Percentiles rank a stretch among this genome's conserved stretches.
Conservation (phyloP, 352 stramenopile species). For the Halophytophthora batemanensis region DNA sequence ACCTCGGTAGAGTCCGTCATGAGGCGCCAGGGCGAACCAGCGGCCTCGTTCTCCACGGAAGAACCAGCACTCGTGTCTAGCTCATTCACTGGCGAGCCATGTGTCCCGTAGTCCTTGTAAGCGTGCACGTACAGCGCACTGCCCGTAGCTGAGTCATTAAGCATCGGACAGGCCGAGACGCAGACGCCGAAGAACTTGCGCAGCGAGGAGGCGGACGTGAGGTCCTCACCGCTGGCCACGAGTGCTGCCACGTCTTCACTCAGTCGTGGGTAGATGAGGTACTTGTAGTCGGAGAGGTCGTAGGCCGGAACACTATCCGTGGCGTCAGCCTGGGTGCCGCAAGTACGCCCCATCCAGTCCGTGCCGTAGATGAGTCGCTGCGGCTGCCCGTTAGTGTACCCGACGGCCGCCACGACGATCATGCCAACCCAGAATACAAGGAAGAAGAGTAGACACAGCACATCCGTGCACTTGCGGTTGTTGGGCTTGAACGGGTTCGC, state of each 20-base stretch:
- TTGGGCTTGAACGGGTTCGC: constrained; percentile 63
- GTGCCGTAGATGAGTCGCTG: constrained; percentile 75
- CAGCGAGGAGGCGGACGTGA: constrained; percentile 26
- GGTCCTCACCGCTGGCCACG: constrained; percentile 8
- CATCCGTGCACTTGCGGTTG: constrained; percentile 76
- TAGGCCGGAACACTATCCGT: constrained; percentile 49
- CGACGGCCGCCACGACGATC: constrained; percentile 63
- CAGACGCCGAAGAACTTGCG: constrained; percentile 54
- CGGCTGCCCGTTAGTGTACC: constrained; percentile 62
- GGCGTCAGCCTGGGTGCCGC: constrained; percentile 44
- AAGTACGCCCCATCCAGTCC: constrained; percentile 70
- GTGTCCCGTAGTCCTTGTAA: constrained; percentile 46
- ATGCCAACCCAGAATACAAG: constrained; percentile 55
- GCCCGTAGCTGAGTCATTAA: constrained; percentile 25
- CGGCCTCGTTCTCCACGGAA: constrained; percentile 44
- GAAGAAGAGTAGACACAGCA: constrained; percentile 66
- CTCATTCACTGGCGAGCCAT: constrained; percentile 37
- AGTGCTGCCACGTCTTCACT: constrained; percentile 51
- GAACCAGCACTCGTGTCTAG: constrained; percentile 16
- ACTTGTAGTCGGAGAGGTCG: constrained; percentile 63
- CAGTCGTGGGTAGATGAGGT: constrained; percentile 69
- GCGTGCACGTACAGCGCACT: constrained; percentile 53
- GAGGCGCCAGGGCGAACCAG: constrained; percentile 60
- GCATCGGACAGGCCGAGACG: constrained; percentile 43
- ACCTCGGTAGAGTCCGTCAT: constrained; percentile 61